Evolutionary conservation across 2,329 filamentous ascomycete genomes (phyloP), one percentile per base, ranked within the genome.

Genomic region (Claviceps africana): DNA sequence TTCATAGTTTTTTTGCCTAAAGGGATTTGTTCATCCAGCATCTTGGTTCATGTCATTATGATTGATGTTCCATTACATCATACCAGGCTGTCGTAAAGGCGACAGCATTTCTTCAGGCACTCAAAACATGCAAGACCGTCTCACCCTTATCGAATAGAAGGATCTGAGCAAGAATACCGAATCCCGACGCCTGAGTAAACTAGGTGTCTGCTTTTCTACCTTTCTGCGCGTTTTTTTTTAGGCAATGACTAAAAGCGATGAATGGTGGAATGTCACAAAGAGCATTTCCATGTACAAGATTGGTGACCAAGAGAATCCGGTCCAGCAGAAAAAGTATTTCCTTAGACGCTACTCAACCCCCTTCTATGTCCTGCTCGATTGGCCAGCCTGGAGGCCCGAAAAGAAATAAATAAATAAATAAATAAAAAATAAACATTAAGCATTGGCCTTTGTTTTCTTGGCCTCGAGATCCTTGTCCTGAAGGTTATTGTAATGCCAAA

Each of bases 401-500:
- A 35, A 35, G 15, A 2, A 35, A 35, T 25, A 15, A 5, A 35
- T 15, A 11, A 35, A 35, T 2, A 15, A 15, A 35, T 15, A 15
- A 35, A 31, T 9, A 19, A 10, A 30, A 49, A 17, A 21, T 19
- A 3, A 30, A 13, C 9, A 9, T 19, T 47, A 50, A 37, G 17
- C 8, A n/a, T 33, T 35, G 2, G 10, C 31, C 21, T 25, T 50
- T 25, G 56, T 57, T 10, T 48, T 43, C 33, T 46, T 53, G 57
- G 59, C 50, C 13, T 56, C 45, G 28, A 58, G 30, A 8, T 66
- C 61, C 51, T 66, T 67, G 54, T 66, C 65, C 56, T 70, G 69
- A 46, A 69, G 61, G 50, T 69, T 69, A 45, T 70, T 69, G 62
- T 74, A 81, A 60, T 83, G 80, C 46, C 68, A 70, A 21, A 83